Base-by-base conservation (phyloP, 331 rosid species). In the Telfairia occidentalis region DNA sequence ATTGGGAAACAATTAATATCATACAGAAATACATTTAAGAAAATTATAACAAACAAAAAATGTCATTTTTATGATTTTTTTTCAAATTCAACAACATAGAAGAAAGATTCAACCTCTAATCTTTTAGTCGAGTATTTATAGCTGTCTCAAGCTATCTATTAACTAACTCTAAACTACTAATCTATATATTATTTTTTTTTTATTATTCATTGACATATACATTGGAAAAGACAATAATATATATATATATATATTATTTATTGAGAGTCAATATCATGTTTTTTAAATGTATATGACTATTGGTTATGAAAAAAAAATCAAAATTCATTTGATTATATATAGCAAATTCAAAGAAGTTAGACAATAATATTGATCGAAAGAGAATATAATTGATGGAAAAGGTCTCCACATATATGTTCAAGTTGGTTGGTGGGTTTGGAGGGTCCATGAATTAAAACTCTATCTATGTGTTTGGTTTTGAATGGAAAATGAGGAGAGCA, bases 401-500 rank as follows among this genome's bases (percentile, higher is more conserved):
- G 9, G 19, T 9, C 3, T 42, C 5, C 34, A 7, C 73, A 24
- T 2, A 23, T n/a, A 38, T 38, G 1, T 13, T 26, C 74, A 26
- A 69, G 55, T 43, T 69, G 55, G 6, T 67, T 2, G 74, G 12
- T 42, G 74, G 74, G 54, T 26, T 43, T 16, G 49, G 24, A 69
- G 57, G 74, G 57, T 45, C 38, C 57, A 69, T 42, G 4, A 69
- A 15, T 8, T 2, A 6, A 45, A 43, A 15, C 73, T 37, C 4
- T 23, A 37, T n/a, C n/a, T n/a, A n/a, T n/a, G n/a, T 10, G 18
- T 19, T 66, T 42, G 23, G 15, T 29, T 1, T 64, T 65, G 1
- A 65, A 38, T 65, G 52, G 72, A 65, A 21, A 37, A 38, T 65
- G 72, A 65, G 72, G 52, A 21, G 1, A 65, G 52, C 72, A 65